Conservation (phyloP, 371 early-diverging fungal species). For the Syncephalastrum monosporum region DNA sequence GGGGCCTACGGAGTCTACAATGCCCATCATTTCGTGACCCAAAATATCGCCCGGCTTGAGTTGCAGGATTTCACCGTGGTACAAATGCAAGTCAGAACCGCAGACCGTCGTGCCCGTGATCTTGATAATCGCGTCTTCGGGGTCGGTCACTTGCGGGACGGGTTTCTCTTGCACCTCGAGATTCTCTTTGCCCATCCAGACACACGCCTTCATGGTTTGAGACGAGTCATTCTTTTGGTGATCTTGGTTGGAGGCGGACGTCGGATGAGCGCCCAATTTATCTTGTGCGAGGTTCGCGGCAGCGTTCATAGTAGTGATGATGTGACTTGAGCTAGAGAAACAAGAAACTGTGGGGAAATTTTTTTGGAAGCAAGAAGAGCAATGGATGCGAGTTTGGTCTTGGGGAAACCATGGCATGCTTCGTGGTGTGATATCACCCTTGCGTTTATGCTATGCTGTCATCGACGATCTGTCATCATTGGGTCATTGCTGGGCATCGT, state of each 20-base stretch:
- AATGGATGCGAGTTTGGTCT: too few relatives aligned
- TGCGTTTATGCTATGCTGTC: too few relatives aligned
- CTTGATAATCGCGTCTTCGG: conserved; percentile 53
- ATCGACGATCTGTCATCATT: too few relatives aligned
- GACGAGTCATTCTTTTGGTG: conserved; percentile 19
- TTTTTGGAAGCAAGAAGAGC: too few relatives aligned
- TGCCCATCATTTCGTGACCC: conserved; percentile 60
- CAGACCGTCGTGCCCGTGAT: conserved; percentile 60
- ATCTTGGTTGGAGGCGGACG: conserved; percentile 37
- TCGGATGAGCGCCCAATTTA: conserved; percentile 42
- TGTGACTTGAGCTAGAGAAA: too few relatives aligned
- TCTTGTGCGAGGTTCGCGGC: conserved; percentile 45
- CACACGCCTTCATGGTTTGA: conserved; percentile 45
- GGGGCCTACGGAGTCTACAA: conserved; percentile 52
- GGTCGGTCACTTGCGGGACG: conserved; percentile 49
- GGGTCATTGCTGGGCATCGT: too few relatives aligned
- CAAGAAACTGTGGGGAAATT: too few relatives aligned
- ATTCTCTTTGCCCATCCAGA: conserved; percentile 48
- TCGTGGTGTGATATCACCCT: too few relatives aligned
- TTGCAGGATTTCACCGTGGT: conserved; percentile 55
- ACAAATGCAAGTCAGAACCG: conserved; percentile 62
- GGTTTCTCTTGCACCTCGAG: conserved; percentile 42
- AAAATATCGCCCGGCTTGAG: conserved; percentile 51
- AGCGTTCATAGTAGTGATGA: conserved; percentile 26
- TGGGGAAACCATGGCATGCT: too few relatives aligned